Evolutionary conservation across 371 early-diverging fungal genomes (phyloP), one percentile per base, ranked within the genome.

Genomic region (Chytridium lagenaria): DNA sequence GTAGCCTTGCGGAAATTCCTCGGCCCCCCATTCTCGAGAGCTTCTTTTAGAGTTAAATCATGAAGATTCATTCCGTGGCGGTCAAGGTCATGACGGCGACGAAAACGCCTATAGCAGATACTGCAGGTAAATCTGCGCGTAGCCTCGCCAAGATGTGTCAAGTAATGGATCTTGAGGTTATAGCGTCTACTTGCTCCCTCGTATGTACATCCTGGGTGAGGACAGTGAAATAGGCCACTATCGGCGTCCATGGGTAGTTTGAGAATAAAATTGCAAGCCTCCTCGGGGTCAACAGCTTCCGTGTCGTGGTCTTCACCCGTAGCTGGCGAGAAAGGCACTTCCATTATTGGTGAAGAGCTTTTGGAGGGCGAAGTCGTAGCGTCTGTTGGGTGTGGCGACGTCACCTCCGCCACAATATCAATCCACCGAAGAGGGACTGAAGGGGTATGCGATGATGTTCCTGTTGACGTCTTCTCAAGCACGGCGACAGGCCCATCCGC

Each of bases 121-220:
- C 23, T 34, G 40, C 72, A 72, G 2, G n/a, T 38, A 44, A 31
- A 67, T 3, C 2, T 23, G 3, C 19, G 15, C 12, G 55, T 26
- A 2, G n/a, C 31, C 2, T 26, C 34, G 23, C 36, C 52, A 64
- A 55, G 28, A 38, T 74, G 74, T 19, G 70, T 74, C 36, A 69
- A n/a, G 66, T 69, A 74, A 37, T 74, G 74, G 19, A 74, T 69
- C 57, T 74, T 74, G 55, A 74, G 55, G 65, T 74, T 74, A 44
- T 74, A 74, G 5, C 74, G 68, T 19, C 74, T 59, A 10, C 33
- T 31, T 16, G 39, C 36, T 5, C 61, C 49, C 22, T 30, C n/a
- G 30, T 50, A 37, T 5, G 22, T 57, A 50, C 73, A 73, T 12
- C 59, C 36, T 19, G 38, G 59, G 26, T 38, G 57, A 1, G 73